A percentile compares a stretch with the other conserved stretches of the same genome.
Conservation (phyloP, 2,329 filamentous ascomycete genomes). For the Aspergillus felis region DNA sequence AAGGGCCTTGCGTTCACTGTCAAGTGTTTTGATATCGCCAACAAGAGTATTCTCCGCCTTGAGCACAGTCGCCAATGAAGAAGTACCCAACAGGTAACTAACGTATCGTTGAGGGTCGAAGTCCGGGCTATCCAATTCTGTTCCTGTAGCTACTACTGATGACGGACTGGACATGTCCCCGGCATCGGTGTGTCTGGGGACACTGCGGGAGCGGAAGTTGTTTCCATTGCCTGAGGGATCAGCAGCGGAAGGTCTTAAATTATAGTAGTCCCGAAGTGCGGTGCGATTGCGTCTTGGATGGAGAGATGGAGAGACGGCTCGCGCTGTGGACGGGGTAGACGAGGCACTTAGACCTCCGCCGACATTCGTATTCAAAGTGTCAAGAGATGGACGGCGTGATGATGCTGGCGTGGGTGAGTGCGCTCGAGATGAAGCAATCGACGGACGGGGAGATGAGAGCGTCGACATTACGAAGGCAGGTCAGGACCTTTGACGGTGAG, state of each 20-base stretch:
- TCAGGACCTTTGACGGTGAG: not conserved
- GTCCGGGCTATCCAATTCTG: slow-evolving; percentile 66
- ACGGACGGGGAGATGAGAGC: slow-evolving; percentile 57
- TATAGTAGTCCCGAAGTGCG: slow-evolving; percentile 92
- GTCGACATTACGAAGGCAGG: slow-evolving; percentile 48
- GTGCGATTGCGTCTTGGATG: slow-evolving; percentile 66
- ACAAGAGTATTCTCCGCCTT: slow-evolving; percentile 45
- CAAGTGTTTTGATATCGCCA: slow-evolving; percentile 77
- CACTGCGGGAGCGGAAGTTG: slow-evolving; percentile 32
- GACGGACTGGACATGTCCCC: slow-evolving; percentile 37
- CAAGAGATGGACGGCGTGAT: slow-evolving; percentile 71
- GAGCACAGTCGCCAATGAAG: slow-evolving; percentile 41
- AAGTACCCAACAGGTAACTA: slow-evolving; percentile 38
- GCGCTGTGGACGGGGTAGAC: slow-evolving; percentile 38
- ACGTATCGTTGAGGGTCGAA: slow-evolving; percentile 67
- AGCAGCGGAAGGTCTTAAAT: slow-evolving; percentile 57
- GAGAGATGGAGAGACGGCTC: slow-evolving; percentile 34
- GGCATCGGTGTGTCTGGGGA: slow-evolving; percentile 39
- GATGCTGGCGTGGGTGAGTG: slow-evolving; percentile 62
- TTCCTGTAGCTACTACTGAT: slow-evolving; percentile 26
- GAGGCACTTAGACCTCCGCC: slow-evolving; percentile 42
- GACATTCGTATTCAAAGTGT: slow-evolving; percentile 58
- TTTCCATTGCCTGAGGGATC: slow-evolving; percentile 24
- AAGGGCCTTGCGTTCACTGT: slow-evolving; percentile 92
- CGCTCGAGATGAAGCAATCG: slow-evolving; percentile 54